Conservation (phyloP, 2,329 filamentous ascomycete genomes). For the Rhynchosporium agropyri region DNA sequence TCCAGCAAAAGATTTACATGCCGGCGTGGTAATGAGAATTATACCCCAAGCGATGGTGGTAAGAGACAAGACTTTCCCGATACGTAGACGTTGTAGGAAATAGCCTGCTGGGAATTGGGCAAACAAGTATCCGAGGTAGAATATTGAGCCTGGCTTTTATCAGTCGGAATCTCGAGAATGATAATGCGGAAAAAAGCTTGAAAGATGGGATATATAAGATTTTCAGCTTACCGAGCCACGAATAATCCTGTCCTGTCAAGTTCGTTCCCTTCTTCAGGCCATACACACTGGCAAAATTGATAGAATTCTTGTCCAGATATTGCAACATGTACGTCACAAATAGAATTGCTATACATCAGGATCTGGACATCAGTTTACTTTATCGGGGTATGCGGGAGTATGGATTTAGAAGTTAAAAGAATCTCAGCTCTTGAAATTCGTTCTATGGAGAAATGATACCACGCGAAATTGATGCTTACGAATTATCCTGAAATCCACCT, state of each 20-base stretch:
- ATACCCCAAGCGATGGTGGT: slow-evolving; percentile 53
- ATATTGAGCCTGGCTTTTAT: slow-evolving; percentile 47
- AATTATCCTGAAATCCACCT: slow-evolving; percentile 52
- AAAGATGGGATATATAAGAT: not conserved
- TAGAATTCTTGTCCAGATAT: slow-evolving; percentile 46
- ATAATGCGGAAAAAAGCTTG: no score
- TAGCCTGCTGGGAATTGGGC: slow-evolving; percentile 50
- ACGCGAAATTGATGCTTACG: no score
- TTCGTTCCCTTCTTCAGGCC: slow-evolving; percentile 52
- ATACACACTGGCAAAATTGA: slow-evolving; percentile 52
- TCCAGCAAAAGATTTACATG: slow-evolving; percentile 59
- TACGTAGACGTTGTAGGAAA: slow-evolving; percentile 51
- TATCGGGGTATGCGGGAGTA: no score
- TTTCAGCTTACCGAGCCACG: slow-evolving; percentile 52
- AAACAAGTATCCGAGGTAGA: slow-evolving; percentile 54
- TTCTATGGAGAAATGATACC: no score
- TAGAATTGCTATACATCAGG: slow-evolving; percentile 45
- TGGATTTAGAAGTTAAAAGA: no score
- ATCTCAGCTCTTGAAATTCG: no score
- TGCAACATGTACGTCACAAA: slow-evolving; percentile 61
- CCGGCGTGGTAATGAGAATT: slow-evolving; percentile 52
- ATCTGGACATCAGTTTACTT: slow-evolving; percentile 33
- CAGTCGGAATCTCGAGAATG: not conserved
- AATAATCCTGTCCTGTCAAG: slow-evolving; percentile 52
- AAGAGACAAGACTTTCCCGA: slow-evolving; percentile 51